Evolutionary conservation across 2,329 filamentous ascomycete species (phyloP), one percentile per base, ranked within the genome.

Genomic region (Microdochium trichocladiopsis): DNA sequence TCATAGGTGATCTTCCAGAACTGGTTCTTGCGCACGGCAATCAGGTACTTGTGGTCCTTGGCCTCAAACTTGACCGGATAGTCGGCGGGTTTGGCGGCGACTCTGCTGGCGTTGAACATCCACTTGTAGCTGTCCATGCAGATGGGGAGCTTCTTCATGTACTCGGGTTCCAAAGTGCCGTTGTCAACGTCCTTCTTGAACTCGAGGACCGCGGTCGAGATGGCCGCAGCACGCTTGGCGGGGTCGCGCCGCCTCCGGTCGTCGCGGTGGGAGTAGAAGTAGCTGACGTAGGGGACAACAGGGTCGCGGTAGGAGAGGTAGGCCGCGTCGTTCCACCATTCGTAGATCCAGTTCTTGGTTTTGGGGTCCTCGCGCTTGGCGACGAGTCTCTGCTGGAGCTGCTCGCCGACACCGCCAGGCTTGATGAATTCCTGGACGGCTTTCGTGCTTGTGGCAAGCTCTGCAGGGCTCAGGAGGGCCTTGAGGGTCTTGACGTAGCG

Each of bases 81-180:
- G 67, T 99, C 94, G 31, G 84, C 80, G 12, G 90, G 88, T 63
- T 86, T 87, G 51, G 88, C 87, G 25, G 93, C 87, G 41, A 97
- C 85, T 61, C 94, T 87, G 70, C 83, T 88, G 71, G 83, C 84
- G 73, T 99, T 97, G 82, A 99, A 99, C 94, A 99, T 99, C 82
- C 86, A 97, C 75, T 96, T 79, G 77, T 96, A 97, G 67, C 90
- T 94, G 77, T 91, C 91, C 94, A 99, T 99, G 71, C 92, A 94
- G 66, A 97, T 93, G 55, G 94, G 94, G 54, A 95, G 80, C 73
- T 91, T 92, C 78, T 95, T 95, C 91, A 99, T 96, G 75, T 96
- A 97, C 73, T 99, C 94, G 23, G 94, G 94, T 76, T 99, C 94
- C 50, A 99, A 78, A 8, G 83, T 85, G 59, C 86, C 85, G 45